phyloP scores from a whole-genome alignment of 2,329 filamentous ascomycete genomes.

The Clonostachys rosea region DNA sequence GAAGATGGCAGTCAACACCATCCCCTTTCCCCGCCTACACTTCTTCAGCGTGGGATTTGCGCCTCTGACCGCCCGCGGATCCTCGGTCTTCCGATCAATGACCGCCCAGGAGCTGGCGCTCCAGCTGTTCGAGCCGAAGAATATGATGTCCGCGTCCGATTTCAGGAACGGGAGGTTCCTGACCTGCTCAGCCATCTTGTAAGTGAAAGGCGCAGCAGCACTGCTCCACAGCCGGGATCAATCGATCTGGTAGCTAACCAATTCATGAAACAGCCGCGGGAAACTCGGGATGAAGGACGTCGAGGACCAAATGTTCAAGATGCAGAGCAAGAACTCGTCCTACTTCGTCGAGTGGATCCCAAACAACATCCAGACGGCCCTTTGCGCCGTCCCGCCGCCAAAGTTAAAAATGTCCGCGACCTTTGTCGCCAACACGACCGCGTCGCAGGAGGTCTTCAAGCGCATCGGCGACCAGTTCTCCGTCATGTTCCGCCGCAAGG shows the following conservation, averaged over 20 bases:
- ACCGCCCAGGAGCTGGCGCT: constrained; percentile 97
- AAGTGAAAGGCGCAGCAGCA: constrained; percentile 27
- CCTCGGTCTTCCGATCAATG: constrained; percentile 94
- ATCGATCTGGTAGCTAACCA: constrained; percentile 6
- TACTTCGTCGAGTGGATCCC: constrained; percentile 99
- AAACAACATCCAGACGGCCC: constrained; percentile 99
- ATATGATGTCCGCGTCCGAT: constrained; percentile 99
- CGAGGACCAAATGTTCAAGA: constrained; percentile 99
- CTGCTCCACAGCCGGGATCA: background rate
- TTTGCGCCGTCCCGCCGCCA: constrained; percentile 96
- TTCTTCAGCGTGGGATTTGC: constrained; percentile 99
- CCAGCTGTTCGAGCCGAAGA: constrained; percentile 99
- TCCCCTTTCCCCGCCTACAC: constrained; percentile 99
- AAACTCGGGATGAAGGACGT: constrained; percentile 99
- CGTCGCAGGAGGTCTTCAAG: constrained; percentile 99
- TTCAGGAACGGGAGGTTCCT: constrained; percentile 99
- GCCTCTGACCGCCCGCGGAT: constrained; percentile 81
- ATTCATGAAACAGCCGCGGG: constrained; percentile 62
- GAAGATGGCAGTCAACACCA: constrained; percentile 99
- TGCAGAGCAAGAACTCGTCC: constrained; percentile 98
- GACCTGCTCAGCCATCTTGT: constrained; percentile 99
- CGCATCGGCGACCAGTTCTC: constrained; percentile 99
- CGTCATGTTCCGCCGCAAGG: constrained; percentile 99
- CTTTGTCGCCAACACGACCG: constrained; percentile 98
- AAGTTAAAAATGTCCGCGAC: constrained; percentile 99